Evolutionary conservation across 176 grass and related monocot species (phyloP), one percentile per base, ranked within the genome.

Genomic region (Ampelocalamus luodianensis): DNA sequence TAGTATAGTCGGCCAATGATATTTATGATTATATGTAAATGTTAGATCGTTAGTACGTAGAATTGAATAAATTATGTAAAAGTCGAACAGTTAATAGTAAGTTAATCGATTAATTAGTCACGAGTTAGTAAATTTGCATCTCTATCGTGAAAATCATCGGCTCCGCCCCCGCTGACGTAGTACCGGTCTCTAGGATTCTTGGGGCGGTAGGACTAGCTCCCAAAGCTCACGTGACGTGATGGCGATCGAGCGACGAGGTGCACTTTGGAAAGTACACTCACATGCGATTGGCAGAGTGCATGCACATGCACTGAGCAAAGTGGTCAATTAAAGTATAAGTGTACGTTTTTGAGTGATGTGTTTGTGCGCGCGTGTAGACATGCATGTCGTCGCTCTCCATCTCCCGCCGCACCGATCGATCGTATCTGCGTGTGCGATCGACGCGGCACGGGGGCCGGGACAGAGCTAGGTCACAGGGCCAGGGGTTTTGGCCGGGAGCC

Each of bases 191-290:
- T 85, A 77, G 82, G 90, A 88, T 88, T 92, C 90, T 40, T 16
- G 37, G 24, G 54, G 23, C 22, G 20, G 32, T 44, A 88, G 81
- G 66, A 3, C 82, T 88, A 80, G 78, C 83, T 82, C 83, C 86
- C 87, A 92, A 92, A 39, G 15, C 74, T 92, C 90, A 89, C 87
- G 79, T 92, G 90, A 89, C 87, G 79, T 92, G 90, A 86, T 44
- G 8, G 79, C 75, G 44, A 67, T 26, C 50, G 67, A 13, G 40
- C 40, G 22, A 68, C 60, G 60, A 14, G 60, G 60, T 27, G 54
- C 20, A 3, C 73, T 20, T 26, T 17, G 74, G 86, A 34, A 88
- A 89, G 90, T 92, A 89, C 83, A 71, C 74, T 92, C 87, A 92
- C 87, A 83, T 92, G 90, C 69, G 40, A 92, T 79, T 86, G 79